phyloP scores from a whole-genome alignment of 116 monocot species.

The Phalaenopsis hybrid region DNA sequence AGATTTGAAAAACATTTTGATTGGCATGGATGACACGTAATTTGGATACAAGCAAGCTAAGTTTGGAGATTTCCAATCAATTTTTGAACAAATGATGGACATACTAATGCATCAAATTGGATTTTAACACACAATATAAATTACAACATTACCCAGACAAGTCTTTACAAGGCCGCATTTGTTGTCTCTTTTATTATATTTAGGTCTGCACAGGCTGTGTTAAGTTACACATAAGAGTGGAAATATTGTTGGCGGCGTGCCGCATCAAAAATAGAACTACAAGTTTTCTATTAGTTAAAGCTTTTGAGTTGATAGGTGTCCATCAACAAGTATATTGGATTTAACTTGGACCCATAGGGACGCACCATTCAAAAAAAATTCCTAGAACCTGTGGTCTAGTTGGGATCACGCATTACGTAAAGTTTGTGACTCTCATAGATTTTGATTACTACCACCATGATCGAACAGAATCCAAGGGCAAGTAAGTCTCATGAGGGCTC shows the following conservation, averaged over 20 bases:
- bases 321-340: not conserved
- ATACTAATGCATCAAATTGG: not conserved
- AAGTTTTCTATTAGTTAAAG: too few species aligned
- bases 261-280: not conserved
- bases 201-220: not conserved
- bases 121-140: not conserved
- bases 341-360: not conserved
- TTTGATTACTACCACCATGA: not conserved
- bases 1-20: not conserved
- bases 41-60: not conserved
- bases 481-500: not conserved
- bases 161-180: not conserved
- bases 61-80: not conserved
- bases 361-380: not conserved
- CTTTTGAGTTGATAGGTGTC: too few species aligned
- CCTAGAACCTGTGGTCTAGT: not conserved
- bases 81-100: not conserved
- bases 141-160: not conserved
- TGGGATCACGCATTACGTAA: not conserved
- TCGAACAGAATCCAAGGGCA: not conserved
- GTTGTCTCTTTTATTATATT: not conserved
- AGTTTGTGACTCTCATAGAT: not conserved
- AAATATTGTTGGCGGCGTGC: not conserved
- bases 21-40: not conserved
- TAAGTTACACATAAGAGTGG: not conserved